A percentile compares a stretch with the other conserved stretches of the same genome.
phyloP scores from a whole-genome alignment of 768 basidiomycete species.

The Collybia nuda region DNA sequence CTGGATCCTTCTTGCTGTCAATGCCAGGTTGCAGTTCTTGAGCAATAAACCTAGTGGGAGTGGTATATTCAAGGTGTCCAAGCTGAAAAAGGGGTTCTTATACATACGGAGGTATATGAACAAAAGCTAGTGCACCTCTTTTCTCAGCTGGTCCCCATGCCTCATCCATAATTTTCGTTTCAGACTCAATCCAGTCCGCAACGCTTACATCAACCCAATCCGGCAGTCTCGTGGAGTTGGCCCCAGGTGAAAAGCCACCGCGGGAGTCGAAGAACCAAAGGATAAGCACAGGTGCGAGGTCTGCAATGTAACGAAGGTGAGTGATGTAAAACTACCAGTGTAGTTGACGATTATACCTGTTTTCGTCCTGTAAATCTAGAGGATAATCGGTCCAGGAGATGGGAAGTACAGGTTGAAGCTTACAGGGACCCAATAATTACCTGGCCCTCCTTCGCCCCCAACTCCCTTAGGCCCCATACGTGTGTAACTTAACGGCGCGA shows the following conservation, averaged over 20 bases:
- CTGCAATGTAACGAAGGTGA: slow-evolving; percentile 20
- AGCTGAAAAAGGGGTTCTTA: background rate
- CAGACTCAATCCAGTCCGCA: slow-evolving; percentile 56
- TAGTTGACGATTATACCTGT: slow-evolving; percentile 24
- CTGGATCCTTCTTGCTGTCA: slow-evolving; percentile 36
- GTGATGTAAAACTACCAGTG: background rate
- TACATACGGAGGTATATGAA: slow-evolving; percentile 73
- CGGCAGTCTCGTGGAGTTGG: slow-evolving; percentile 42
- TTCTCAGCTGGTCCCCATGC: slow-evolving; percentile 56
- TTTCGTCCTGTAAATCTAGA: slow-evolving; percentile 34
- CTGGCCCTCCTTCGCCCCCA: slow-evolving; percentile 64
- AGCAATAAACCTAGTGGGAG: slow-evolving; percentile 28
- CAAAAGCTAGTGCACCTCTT: slow-evolving; percentile 64
- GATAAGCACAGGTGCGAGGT: slow-evolving; percentile 51
- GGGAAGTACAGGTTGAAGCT: slow-evolving; percentile 14
- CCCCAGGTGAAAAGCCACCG: slow-evolving; percentile 51
- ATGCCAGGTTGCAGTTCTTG: slow-evolving; percentile 33
- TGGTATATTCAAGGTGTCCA: too few species aligned
- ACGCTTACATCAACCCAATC: slow-evolving; percentile 74
- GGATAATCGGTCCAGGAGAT: background rate
- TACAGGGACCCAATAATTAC: slow-evolving; percentile 80
- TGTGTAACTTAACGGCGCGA: slow-evolving; percentile 64
- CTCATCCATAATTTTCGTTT: slow-evolving; percentile 51
- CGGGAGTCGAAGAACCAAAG: slow-evolving; percentile 83
- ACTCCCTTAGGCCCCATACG: slow-evolving; percentile 57